Evolutionary conservation across 495 filamentous ascomycete species (phyloP).

Genomic region (Daldinia decipiens): DNA sequence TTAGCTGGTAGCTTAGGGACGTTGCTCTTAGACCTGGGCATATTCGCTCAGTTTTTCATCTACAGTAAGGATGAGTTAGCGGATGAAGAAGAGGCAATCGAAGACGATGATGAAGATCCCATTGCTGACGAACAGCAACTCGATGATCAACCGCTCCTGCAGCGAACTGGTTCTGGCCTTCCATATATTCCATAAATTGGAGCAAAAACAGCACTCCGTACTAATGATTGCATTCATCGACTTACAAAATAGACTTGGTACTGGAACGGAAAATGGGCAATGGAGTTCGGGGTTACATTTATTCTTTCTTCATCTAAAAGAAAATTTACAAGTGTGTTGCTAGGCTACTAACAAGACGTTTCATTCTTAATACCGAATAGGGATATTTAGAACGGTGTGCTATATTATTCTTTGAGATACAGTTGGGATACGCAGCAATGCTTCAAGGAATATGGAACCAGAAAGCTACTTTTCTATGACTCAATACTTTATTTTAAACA

Average conservation of each 20-base stretch:
- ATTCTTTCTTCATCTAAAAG: slow-evolving; percentile 6
- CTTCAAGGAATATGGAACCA: neutral
- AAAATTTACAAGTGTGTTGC: neutral
- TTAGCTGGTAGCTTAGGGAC: slow-evolving; percentile 89
- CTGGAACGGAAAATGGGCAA: slow-evolving; percentile 11
- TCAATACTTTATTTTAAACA: neutral
- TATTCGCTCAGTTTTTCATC: slow-evolving; percentile 93
- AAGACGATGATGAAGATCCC: slow-evolving; percentile 33
- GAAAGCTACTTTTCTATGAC: neutral
- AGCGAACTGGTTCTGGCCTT: slow-evolving; percentile 47
- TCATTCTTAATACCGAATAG: neutral
- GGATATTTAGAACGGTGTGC: neutral
- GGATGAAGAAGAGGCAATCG: slow-evolving; percentile 43
- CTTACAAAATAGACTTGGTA: slow-evolving; percentile 20
- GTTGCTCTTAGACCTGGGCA: slow-evolving; percentile 79
- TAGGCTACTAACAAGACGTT: neutral
- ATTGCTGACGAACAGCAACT: slow-evolving; percentile 42
- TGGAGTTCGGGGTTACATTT: slow-evolving; percentile 18
- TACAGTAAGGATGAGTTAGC: slow-evolving; percentile 62
- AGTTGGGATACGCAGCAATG: slow-evolving; percentile 1
- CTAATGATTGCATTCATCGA: slow-evolving; percentile 23
- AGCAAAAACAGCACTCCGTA: neutral
- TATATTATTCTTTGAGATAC: neutral
- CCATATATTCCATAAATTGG: slow-evolving; percentile 18
- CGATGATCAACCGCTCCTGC: slow-evolving; percentile 54